phyloP scores from a whole-genome alignment of 805 yeast species.

The Torulaspora gathmanii region DNA sequence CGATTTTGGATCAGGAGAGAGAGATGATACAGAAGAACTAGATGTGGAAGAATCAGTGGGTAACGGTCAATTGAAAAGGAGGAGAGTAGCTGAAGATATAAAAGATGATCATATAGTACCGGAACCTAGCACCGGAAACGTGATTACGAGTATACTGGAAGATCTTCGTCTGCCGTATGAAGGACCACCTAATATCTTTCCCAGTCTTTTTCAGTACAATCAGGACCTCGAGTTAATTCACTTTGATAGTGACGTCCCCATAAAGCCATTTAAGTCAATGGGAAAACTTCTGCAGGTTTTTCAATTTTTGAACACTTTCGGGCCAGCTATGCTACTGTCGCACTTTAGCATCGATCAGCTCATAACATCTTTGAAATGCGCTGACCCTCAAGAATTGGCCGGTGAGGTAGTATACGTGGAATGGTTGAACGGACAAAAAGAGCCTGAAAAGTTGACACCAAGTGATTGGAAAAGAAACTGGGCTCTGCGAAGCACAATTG shows the following conservation, averaged over 20 bases:
- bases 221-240: constrained; percentile 23
- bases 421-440: constrained; percentile 4
- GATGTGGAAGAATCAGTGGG: constrained; percentile 11
- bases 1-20: constrained; percentile 23
- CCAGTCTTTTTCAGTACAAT: constrained; percentile 22
- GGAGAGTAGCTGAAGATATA: constrained; percentile 10
- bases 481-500: constrained; percentile 17
- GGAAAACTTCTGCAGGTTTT: constrained; percentile 28
- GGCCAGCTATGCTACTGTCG: constrained; percentile 23
- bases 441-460: constrained; percentile 1
- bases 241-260: not conserved
- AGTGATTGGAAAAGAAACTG: constrained; percentile 29
- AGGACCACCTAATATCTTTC: constrained; percentile 20
- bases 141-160: constrained; percentile 26
- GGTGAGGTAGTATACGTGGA: constrained; percentile 28
- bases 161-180: constrained; percentile 28
- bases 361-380: constrained; percentile 28
- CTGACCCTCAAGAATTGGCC: constrained; percentile 27
- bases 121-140: constrained; percentile 7
- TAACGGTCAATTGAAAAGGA: constrained; percentile 13
- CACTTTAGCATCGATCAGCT: constrained; percentile 32
- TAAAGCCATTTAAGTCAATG: constrained; percentile 17
- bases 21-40: constrained; percentile 19
- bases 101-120: constrained; percentile 10
- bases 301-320: constrained; percentile 33